Percentiles rank a stretch among this genome's conserved stretches.
Conservation (phyloP, 2,329 filamentous ascomycete species). For the Cladosporium sp. region DNA sequence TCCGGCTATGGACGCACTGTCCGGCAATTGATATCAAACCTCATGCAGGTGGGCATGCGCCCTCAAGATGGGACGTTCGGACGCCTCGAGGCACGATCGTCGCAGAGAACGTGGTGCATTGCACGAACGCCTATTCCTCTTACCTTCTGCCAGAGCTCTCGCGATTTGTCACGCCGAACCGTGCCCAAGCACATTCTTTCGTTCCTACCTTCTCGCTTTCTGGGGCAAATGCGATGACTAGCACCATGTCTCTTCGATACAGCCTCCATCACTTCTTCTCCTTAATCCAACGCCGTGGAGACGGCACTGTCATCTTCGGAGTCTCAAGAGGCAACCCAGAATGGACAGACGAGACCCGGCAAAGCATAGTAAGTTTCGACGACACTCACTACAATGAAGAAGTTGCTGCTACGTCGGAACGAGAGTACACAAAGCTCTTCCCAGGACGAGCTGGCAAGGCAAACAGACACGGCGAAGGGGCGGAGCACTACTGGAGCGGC, state of each 20-base stretch:
- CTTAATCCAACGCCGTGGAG: constrained; percentile 42
- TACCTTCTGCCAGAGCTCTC: constrained; percentile 35
- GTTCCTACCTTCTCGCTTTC: constrained; percentile 38
- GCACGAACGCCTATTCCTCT: constrained; percentile 40
- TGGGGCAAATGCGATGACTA: constrained; percentile 31
- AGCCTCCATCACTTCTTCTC: constrained; percentile 48
- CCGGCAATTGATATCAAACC: constrained; percentile 29
- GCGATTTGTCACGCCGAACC: constrained; percentile 38
- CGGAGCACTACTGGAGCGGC: constrained; percentile 46
- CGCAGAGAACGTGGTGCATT: constrained; percentile 34
- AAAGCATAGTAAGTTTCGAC: constrained; percentile 33
- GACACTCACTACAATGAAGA: constrained; percentile 40
- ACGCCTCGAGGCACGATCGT: constrained; percentile 34
- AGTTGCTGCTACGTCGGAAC: constrained; percentile 36
- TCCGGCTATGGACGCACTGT: constrained; percentile 41
- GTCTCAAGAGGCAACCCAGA: constrained; percentile 40
- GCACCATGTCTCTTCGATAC: constrained; percentile 46
- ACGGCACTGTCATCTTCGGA: constrained; percentile 43
- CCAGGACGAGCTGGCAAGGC: constrained; percentile 19
- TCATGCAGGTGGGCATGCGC: constrained; percentile 11
- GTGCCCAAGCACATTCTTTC: constrained; percentile 44
- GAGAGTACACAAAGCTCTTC: constrained; percentile 35
- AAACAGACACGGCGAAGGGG: constrained; percentile 38
- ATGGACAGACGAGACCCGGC: constrained; percentile 20
- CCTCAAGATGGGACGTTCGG: constrained; percentile 29